Percentiles rank a stretch among this genome's conserved stretches.
phyloP scores from a whole-genome alignment of 441 rosid species.

The Gossypium laxum region DNA sequence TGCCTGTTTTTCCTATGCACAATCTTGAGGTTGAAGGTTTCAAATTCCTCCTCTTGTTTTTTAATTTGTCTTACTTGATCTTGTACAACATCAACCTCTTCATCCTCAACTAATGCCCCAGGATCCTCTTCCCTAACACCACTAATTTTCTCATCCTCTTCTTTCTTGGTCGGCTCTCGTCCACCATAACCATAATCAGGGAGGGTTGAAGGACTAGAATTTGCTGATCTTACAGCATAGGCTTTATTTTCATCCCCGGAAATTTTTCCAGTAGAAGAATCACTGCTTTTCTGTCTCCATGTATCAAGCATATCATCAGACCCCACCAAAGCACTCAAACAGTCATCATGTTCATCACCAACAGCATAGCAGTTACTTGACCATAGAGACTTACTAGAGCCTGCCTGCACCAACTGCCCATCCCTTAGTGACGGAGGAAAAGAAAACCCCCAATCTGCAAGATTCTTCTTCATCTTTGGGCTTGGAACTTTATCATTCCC shows the following conservation, averaged over 20 bases:
- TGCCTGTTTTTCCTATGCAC: slow-evolving; percentile 97
- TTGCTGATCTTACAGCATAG: slow-evolving; percentile 44
- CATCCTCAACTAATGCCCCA: slow-evolving; percentile 63
- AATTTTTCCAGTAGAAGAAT: slow-evolving; percentile 56
- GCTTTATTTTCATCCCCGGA: slow-evolving; percentile 49
- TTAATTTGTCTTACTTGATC: slow-evolving; percentile 94
- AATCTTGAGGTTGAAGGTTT: slow-evolving; percentile 85
- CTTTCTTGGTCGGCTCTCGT: slow-evolving; percentile 42
- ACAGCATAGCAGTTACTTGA: slow-evolving; percentile 38
- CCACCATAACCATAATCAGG: slow-evolving; percentile 52
- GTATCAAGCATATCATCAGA: slow-evolving; percentile 54
- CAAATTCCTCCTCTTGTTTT: slow-evolving; percentile 93
- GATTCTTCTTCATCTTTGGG: slow-evolving; percentile 39
- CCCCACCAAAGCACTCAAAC: slow-evolving; percentile 39
- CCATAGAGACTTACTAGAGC: slow-evolving; percentile 53
- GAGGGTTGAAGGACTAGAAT: slow-evolving; percentile 54
- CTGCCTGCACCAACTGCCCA: slow-evolving; percentile 41
- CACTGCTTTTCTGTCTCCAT: slow-evolving; percentile 72
- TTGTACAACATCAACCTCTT: slow-evolving; percentile 86
- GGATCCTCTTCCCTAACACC: slow-evolving; percentile 53
- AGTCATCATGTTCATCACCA: slow-evolving; percentile 42
- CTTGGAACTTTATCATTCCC: slow-evolving; percentile 39
- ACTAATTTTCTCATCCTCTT: slow-evolving; percentile 43
- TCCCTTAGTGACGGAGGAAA: slow-evolving; percentile 61
- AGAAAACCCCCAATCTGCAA: slow-evolving; percentile 56